Conservation (phyloP, 2,329 filamentous ascomycete genomes). For the Emericellopsis atlantica region DNA sequence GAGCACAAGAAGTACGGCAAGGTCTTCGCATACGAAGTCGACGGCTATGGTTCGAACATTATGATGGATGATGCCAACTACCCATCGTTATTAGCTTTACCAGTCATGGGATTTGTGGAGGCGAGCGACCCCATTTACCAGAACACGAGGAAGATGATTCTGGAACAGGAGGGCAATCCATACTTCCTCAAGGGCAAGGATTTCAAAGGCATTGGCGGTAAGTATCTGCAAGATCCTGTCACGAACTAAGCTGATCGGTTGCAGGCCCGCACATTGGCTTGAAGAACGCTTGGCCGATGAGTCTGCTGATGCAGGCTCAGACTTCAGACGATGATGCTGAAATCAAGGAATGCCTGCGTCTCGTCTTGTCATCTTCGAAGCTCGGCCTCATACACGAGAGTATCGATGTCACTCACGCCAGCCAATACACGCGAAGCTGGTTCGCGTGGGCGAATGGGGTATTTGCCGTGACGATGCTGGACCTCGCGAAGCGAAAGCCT, state of each 20-base stretch:
- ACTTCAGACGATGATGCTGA: slow-evolving; percentile 76
- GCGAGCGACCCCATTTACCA: slow-evolving; percentile 59
- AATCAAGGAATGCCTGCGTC: slow-evolving; percentile 58
- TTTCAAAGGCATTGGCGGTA: slow-evolving; percentile 83
- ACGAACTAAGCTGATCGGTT: background rate
- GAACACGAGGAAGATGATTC: slow-evolving; percentile 71
- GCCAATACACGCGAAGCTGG: slow-evolving; percentile 78
- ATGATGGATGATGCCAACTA: slow-evolving; percentile 88
- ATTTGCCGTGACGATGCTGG: slow-evolving; percentile 83
- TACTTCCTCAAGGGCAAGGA: slow-evolving; percentile 69
- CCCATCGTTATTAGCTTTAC: slow-evolving; percentile 66
- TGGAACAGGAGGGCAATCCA: slow-evolving; percentile 67
- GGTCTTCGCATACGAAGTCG: slow-evolving; percentile 80
- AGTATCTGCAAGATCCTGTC: slow-evolving; percentile 8
- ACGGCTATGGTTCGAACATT: slow-evolving; percentile 72
- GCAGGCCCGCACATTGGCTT: slow-evolving; percentile 60
- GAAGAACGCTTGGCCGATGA: slow-evolving; percentile 96
- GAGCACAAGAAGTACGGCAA: slow-evolving; percentile 61
- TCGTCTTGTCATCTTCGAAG: slow-evolving; percentile 63
- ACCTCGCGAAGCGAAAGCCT: slow-evolving; percentile 80
- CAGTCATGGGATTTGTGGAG: slow-evolving; percentile 63
- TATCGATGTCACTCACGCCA: slow-evolving; percentile 59
- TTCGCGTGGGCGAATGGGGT: slow-evolving; percentile 98
- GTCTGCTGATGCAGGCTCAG: slow-evolving; percentile 79
- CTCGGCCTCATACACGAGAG: slow-evolving; percentile 87